These are phyloP conservation scores for Parsonsia alboflavescens DNA, from an alignment of 257 asterid genomes.

Conservation along the genomic window DNA sequence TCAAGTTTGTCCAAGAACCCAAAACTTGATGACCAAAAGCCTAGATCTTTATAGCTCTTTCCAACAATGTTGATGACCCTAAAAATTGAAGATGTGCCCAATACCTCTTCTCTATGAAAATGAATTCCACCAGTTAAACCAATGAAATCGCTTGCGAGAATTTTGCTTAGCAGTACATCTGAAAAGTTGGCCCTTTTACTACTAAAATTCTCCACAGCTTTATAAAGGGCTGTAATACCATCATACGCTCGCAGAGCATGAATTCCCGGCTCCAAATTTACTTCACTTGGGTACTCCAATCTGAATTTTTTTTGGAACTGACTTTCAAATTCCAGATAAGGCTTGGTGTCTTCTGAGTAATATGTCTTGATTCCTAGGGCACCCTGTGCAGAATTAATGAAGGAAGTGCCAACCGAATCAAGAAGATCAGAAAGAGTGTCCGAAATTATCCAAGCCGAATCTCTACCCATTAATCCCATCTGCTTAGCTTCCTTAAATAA, in stretches of 20 bases:
- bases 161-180: slow-evolving; percentile 10
- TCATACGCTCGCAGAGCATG: slow-evolving; percentile 43
- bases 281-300: slow-evolving; percentile 28
- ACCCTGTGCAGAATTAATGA: slow-evolving; percentile 29
- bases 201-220: slow-evolving; percentile 14
- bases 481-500: slow-evolving; percentile 35
- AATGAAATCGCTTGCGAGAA: slow-evolving; percentile 28
- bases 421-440: slow-evolving; percentile 31
- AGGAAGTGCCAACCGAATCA: slow-evolving; percentile 28
- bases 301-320: slow-evolving; percentile 22
- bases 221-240: slow-evolving; percentile 25
- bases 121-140: slow-evolving; percentile 37
- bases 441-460: slow-evolving; percentile 41
- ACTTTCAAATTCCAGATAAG: slow-evolving; percentile 22
- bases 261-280: slow-evolving; percentile 27
- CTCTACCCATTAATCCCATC: slow-evolving; percentile 34
- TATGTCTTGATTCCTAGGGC: slow-evolving; percentile 35
- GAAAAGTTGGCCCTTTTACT: slow-evolving; percentile 10
- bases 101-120: slow-evolving; percentile 15
- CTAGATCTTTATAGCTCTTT: slow-evolving; percentile 29
- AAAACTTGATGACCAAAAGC: slow-evolving; percentile 29
- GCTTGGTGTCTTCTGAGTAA: slow-evolving; percentile 14
- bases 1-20: slow-evolving; percentile 19
- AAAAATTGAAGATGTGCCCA: slow-evolving; percentile 12
- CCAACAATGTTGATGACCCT: slow-evolving; percentile 37